These are phyloP conservation scores for Candolleomyces efflorescens DNA, from an alignment of 768 basidiomycete species.

Conservation along the genomic window DNA sequence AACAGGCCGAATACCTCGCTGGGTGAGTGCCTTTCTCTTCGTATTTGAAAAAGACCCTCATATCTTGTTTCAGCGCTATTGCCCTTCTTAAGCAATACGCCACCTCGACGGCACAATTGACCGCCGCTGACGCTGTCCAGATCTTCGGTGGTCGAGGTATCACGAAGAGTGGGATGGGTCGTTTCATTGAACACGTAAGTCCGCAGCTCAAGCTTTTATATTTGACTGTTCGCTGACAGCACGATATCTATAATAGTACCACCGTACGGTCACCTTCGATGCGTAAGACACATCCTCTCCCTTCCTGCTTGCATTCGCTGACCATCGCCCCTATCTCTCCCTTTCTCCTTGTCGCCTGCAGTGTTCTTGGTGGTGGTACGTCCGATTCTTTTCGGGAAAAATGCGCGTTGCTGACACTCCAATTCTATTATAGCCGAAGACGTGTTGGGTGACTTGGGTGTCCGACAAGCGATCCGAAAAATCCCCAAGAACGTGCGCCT, in stretches of 20 bases:
- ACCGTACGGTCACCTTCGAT: constrained; percentile 49
- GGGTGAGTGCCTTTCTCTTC: constrained; percentile 39
- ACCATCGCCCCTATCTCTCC: constrained; percentile 8
- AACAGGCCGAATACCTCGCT: constrained; percentile 69
- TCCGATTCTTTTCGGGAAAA: background rate
- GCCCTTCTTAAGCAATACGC: constrained; percentile 76
- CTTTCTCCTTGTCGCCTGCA: background rate
- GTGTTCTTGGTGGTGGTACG: constrained; percentile 7
- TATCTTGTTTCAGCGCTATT: constrained; percentile 48
- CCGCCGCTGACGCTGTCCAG: constrained; percentile 72
- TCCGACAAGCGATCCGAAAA: constrained; percentile 63
- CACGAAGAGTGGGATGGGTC: constrained; percentile 55
- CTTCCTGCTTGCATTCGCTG: background rate
- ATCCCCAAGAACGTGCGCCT: constrained; percentile 55
- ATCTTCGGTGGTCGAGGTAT: constrained; percentile 86
- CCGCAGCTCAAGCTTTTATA: background rate
- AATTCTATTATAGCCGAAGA: constrained; percentile 42
- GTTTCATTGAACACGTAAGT: constrained; percentile 11
- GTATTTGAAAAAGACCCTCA: background rate
- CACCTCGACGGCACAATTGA: constrained; percentile 73
- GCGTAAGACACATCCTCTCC: constrained; percentile 32
- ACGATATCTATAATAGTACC: constrained; percentile 28
- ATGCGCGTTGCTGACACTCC: background rate
- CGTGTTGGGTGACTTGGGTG: constrained; percentile 68
- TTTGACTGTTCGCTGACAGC: background rate